Evolutionary conservation across 2,329 filamentous ascomycete species (phyloP), one percentile per base, ranked within the genome.

Genomic region (Neonectria magnoliae): DNA sequence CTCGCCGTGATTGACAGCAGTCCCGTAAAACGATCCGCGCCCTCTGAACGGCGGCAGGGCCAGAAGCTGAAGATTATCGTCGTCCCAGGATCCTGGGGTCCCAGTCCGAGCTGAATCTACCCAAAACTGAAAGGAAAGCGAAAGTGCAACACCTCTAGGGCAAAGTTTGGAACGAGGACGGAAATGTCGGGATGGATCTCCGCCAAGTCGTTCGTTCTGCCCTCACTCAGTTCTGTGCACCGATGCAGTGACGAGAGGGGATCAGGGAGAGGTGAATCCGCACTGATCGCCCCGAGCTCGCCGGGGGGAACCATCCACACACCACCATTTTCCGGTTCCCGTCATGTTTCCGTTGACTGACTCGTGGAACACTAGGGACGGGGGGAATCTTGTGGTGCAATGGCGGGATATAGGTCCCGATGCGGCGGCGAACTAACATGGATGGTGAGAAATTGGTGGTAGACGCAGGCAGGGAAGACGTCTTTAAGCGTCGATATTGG

Each of bases 241-340:
- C 10, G 20, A 6, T 45, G 47, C 16, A 57, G 60, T 25, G n/a
- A 57, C 29, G 31, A 44, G 48, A 64, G 62, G 57, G 55, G 29
- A 62, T 64, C 52, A 52, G 54, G 41, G 58, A 62, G 58, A 60
- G 62, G 67, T 62, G 50, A 47, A 58, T 59, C 57, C 67, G 64
- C 69, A 70, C 48, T 70, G 66, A 70, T 73, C 71, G 62, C 64
- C 62, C 60, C 60, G 69, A 68, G 69, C 58, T 57, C 66, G 63
- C 54, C 54, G 63, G 56, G 61, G 64, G 71, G 66, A 66, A 60
- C 67, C 67, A 70, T 70, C 65, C 58, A 68, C 64, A 68, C 64
- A 68, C 53, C 71, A 62, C 63, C 67, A 57, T 70, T 70, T 65
- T 50, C 60, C 60, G 62, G 53, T 54, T 65, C 62, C 51, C 56